A percentile compares a stretch with the other conserved stretches of the same genome.
These are phyloP conservation scores for Hepatocystis sp. DNA, from an alignment of 169 alveolate genomes.

Conservation along the genomic window DNA sequence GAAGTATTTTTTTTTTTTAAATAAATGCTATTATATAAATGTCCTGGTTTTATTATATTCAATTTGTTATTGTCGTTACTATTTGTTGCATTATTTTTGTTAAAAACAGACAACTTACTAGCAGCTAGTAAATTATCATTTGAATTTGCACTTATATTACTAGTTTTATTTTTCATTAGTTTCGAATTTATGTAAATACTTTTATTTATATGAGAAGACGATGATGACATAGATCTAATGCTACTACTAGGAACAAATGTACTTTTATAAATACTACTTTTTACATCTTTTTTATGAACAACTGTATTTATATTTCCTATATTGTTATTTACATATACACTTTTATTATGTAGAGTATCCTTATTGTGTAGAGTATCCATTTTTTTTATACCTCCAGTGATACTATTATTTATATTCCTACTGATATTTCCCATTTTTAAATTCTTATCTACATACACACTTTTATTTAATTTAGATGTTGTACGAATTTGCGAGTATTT, in stretches of 20 bases:
- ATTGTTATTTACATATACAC: background rate
- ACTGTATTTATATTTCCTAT: background rate
- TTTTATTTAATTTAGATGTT: constrained; percentile 12
- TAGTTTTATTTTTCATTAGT: constrained; percentile 5
- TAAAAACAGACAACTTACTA: constrained; percentile 4
- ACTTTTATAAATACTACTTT: constrained; percentile 20
- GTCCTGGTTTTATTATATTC: constrained; percentile 5
- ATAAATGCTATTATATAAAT: constrained; percentile 39
- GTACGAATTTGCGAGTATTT: constrained; percentile 14
- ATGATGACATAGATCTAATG: background rate
- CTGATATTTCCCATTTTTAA: constrained; percentile 14
- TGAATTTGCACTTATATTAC: constrained; percentile 6
- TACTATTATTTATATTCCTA: too few relatives aligned
- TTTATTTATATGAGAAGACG: constrained; percentile 10
- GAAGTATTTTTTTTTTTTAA: constrained; percentile 17
- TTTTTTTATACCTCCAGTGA: constrained; percentile 11
- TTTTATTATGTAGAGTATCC: too few relatives aligned
- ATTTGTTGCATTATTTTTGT: constrained; percentile 17
- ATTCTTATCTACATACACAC: constrained; percentile 17
- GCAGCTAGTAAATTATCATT: background rate
- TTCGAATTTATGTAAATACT: constrained; percentile 37
- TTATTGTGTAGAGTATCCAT: background rate
- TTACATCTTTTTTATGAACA: constrained; percentile 3
- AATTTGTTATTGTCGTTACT: constrained; percentile 9
- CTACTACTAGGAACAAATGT: background rate